Conservation (phyloP, 2,329 filamentous ascomycete genomes). For the Keithomyces neogunnii region DNA sequence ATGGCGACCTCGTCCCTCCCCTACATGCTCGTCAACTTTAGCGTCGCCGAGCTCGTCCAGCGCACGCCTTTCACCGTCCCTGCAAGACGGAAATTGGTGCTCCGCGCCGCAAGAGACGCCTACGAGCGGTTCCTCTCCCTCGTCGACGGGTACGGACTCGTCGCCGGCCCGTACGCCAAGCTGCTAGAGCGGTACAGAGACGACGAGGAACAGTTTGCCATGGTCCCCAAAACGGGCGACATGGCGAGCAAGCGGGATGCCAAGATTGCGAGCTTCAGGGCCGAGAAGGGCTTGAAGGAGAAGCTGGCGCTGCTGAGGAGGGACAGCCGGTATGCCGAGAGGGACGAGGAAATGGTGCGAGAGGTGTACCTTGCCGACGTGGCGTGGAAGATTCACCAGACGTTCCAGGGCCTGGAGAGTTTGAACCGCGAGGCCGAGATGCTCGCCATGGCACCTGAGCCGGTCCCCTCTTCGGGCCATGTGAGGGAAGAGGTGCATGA, state of each 20-base stretch:
- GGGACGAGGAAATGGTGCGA: constrained; percentile 78
- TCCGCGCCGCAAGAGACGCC: constrained; percentile 56
- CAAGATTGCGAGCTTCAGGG: constrained; percentile 78
- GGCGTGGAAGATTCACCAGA: constrained; percentile 63
- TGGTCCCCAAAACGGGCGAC: constrained; percentile 48
- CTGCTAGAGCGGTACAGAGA: constrained; percentile 68
- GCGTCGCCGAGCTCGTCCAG: constrained; percentile 71
- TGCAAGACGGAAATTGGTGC: constrained; percentile 49
- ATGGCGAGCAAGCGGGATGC: constrained; percentile 64
- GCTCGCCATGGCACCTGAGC: constrained; percentile 62
- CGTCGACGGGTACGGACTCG: constrained; percentile 70
- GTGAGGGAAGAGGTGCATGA: constrained; percentile 22
- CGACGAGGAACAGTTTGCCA: constrained; percentile 62
- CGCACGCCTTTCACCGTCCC: constrained; percentile 48
- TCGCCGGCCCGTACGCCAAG: constrained; percentile 55
- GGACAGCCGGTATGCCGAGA: constrained; percentile 43
- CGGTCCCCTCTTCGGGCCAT: constrained; percentile 34
- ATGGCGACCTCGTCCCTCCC: constrained; percentile 76
- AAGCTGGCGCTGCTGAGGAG: constrained; percentile 57
- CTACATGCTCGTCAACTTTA: constrained; percentile 71
- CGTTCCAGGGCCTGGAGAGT: constrained; percentile 82
- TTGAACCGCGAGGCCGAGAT: constrained; percentile 79
- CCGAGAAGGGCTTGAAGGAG: constrained; percentile 77
- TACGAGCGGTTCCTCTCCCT: constrained; percentile 74
- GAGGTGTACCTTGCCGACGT: constrained; percentile 71